These are phyloP conservation scores for Erodium texanum DNA, from an alignment of 441 rosid genomes.

Conservation along the genomic window DNA sequence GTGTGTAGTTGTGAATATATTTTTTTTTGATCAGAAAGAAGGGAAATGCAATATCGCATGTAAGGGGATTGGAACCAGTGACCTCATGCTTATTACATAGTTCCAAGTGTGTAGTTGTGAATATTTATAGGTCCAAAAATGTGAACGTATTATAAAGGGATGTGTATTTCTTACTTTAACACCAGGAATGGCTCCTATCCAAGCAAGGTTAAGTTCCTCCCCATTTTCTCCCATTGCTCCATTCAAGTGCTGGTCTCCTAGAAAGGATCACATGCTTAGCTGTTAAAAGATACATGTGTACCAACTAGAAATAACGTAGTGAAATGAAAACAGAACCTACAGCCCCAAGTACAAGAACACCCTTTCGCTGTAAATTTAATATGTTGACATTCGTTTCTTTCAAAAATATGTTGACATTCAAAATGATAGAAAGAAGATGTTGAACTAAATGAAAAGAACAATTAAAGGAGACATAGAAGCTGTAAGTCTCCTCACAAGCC, in stretches of 20 bases:
- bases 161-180: conserved; percentile 20
- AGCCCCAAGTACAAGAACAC: background rate
- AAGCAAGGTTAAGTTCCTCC: conserved; percentile 26
- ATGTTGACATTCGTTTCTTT: background rate
- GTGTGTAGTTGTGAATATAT: background rate
- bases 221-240: conserved; percentile 20
- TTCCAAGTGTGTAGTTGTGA: background rate
- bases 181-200: conserved; percentile 31
- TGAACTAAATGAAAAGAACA: background rate
- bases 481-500: background rate
- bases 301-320: background rate
- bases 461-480: background rate
- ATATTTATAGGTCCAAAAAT: background rate
- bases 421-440: background rate
- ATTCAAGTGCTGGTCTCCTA: conserved; percentile 23
- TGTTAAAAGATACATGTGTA: conserved; percentile 14
- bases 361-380: background rate
- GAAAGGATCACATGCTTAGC: conserved; percentile 9
- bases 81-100: background rate
- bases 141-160: background rate
- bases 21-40: no score
- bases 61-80: no score
- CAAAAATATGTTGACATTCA: background rate
- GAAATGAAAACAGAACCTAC: background rate
- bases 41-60: no score